Percentiles rank a stretch among this genome's conserved stretches.
These are phyloP conservation scores for Penicillium silybi DNA, from an alignment of 495 filamentous ascomycete species.

Conservation along the genomic window DNA sequence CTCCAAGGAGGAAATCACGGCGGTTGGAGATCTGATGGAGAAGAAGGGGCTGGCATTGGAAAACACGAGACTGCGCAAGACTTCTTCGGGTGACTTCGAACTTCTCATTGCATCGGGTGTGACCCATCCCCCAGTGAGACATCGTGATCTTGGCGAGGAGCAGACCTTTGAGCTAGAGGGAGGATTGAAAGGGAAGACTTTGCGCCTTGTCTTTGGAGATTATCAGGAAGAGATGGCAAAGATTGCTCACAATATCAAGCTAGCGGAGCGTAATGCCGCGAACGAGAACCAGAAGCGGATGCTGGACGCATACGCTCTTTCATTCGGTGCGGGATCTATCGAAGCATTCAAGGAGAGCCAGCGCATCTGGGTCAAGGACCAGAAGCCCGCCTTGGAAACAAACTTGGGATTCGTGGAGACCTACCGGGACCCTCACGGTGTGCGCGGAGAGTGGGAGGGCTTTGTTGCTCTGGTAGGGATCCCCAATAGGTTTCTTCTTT, in stretches of 20 bases:
- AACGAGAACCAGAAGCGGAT: conserved; percentile 85
- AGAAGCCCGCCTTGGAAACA: conserved; percentile 81
- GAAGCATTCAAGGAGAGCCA: conserved; percentile 88
- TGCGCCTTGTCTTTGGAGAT: conserved; percentile 81
- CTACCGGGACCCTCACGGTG: conserved; percentile 88
- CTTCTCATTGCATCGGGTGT: conserved; percentile 78
- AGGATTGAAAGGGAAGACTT: conserved; percentile 61
- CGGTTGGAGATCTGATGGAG: conserved; percentile 68
- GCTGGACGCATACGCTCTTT: conserved; percentile 76
- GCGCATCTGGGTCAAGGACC: conserved; percentile 87
- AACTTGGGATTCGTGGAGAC: conserved; percentile 97
- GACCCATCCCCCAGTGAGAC: conserved; percentile 50
- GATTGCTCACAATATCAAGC: conserved; percentile 64
- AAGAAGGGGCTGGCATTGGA: conserved; percentile 71
- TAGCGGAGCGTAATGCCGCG: conserved; percentile 69
- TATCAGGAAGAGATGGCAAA: conserved; percentile 75
- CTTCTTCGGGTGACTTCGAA: conserved; percentile 65
- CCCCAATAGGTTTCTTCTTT: background rate
- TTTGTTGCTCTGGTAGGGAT: conserved; percentile 68
- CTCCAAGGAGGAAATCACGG: conserved; percentile 76
- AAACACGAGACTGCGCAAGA: conserved; percentile 84
- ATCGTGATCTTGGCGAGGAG: conserved; percentile 66
- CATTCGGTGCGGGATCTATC: conserved; percentile 81
- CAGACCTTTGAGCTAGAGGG: conserved; percentile 62
- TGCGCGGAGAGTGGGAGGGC: conserved; percentile 96